Conservation (phyloP, 495 filamentous ascomycete species). For the Jackrogersella minutella region DNA sequence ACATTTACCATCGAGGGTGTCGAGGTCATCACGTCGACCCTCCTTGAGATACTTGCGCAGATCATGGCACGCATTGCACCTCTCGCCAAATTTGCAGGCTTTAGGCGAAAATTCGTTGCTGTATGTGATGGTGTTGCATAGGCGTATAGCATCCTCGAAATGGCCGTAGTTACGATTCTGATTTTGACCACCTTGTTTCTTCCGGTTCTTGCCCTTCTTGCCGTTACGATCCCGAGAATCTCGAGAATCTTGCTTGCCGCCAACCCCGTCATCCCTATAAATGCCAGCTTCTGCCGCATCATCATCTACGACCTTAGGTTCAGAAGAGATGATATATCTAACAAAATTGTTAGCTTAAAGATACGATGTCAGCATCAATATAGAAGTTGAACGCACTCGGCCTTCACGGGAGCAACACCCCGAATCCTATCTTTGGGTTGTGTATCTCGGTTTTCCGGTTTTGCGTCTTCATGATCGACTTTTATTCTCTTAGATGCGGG, state of each 20-base stretch:
- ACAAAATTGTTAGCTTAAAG: constrained; percentile 33
- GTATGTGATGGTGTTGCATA: constrained; percentile 75
- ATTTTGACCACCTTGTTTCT: constrained; percentile 85
- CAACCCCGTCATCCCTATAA: constrained; percentile 54
- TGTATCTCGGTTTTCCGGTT: constrained; percentile 39
- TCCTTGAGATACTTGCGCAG: constrained; percentile 84
- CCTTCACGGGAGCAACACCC: constrained; percentile 84
- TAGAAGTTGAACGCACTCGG: constrained; percentile 67
- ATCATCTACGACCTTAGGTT: constrained; percentile 60
- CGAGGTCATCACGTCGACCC: constrained; percentile 80
- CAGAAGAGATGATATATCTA: constrained; percentile 66
- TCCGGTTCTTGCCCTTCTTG: constrained; percentile 61
- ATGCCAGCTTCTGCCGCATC: constrained; percentile 71
- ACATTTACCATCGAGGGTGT: constrained; percentile 76
- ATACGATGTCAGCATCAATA: background rate
- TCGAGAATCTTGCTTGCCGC: constrained; percentile 42
- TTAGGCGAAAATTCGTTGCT: constrained; percentile 78
- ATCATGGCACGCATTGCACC: constrained; percentile 81
- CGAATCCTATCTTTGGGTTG: constrained; percentile 55
- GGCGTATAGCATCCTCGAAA: constrained; percentile 76
- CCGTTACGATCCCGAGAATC: constrained; percentile 46
- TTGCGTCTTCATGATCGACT: constrained; percentile 40
- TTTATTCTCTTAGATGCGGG: constrained; percentile 45
- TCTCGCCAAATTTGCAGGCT: constrained; percentile 75
- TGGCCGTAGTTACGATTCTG: constrained; percentile 83